Conservation (phyloP, 768 basidiomycete genomes). For the Lentinula sp. region DNA sequence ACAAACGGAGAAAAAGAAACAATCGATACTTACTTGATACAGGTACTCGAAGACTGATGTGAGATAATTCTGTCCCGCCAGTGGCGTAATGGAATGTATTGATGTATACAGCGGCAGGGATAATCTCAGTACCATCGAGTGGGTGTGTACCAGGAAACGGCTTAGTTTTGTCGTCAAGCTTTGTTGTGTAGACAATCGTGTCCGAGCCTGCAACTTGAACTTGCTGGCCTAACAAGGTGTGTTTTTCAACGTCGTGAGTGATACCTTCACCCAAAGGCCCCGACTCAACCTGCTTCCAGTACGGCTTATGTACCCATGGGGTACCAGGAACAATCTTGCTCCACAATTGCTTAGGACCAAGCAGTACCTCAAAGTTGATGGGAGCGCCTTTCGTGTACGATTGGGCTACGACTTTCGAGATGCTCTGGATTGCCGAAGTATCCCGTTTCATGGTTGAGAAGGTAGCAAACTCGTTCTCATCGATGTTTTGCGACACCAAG, state of each 20-base stretch:
- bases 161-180: neutral
- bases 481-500: neutral
- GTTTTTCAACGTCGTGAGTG: neutral
- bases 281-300: neutral
- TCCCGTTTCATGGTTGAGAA: neutral
- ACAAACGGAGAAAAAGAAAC: neutral
- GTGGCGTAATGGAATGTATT: neutral
- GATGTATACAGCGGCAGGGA: neutral
- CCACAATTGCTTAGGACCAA: neutral
- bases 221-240: neutral
- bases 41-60: neutral
- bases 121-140: neutral
- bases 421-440: neutral
- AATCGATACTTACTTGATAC: neutral
- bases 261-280: neutral
- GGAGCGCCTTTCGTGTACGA: neutral
- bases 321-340: neutral
- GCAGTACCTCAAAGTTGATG: neutral
- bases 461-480: neutral
- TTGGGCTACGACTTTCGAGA: neutral
- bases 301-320: neutral
- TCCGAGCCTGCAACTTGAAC: neutral
- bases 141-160: slow-evolving; percentile 2
- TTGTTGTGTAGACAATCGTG: neutral
- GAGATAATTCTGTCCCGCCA: neutral